Base-by-base conservation (phyloP, 169 alveolate genomes). In the Plasmodium fragile region DNA sequence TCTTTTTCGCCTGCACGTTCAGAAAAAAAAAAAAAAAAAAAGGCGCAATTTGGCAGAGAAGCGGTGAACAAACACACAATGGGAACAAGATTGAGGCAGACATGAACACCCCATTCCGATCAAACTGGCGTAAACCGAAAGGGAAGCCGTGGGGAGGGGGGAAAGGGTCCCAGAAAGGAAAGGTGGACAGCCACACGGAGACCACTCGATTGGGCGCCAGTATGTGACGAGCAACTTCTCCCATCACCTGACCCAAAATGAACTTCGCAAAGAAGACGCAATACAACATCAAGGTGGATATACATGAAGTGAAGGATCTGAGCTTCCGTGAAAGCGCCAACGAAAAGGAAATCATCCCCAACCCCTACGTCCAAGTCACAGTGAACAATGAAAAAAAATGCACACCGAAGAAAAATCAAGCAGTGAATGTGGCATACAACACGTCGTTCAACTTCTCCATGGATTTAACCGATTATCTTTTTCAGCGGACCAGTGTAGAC, bases 251-350 rank as follows among this genome's bases (percentile, higher is more conserved):
- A 25, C 10, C 65, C 52, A 82, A 82, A 41, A 82, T 82, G 92
- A 82, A 41, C 52, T 34, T 82, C 28, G 93, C 72, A 1, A 87
- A 87, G 45, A 87, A 87, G 30, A 87, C 93, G 10, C 93, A 87
- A 49, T 97, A 97, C 90, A 95, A 91, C 45, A 96, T 97, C 55
- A 97, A 97, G 95, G 98, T 97, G 52, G 98, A 97, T 11, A 94
- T 97, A 6, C 98, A 97, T 69, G 98, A 97, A 92, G 96, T 96
- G 52, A 96, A 96, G 93, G 98, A 97, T 39, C 94, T 97, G 87
- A 81, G 96, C 72, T 97, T 96, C 92, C 96, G 95, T 78, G 98
- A 96, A 73, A 97, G 97, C 28, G 91, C 94, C 7, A 92, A 96
- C 18, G 97, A 96, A 71, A 92, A 84, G 73, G 97, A 97, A 32